phyloP scores from a whole-genome alignment of 768 basidiomycete genomes.

The Pleurotus platypus region DNA sequence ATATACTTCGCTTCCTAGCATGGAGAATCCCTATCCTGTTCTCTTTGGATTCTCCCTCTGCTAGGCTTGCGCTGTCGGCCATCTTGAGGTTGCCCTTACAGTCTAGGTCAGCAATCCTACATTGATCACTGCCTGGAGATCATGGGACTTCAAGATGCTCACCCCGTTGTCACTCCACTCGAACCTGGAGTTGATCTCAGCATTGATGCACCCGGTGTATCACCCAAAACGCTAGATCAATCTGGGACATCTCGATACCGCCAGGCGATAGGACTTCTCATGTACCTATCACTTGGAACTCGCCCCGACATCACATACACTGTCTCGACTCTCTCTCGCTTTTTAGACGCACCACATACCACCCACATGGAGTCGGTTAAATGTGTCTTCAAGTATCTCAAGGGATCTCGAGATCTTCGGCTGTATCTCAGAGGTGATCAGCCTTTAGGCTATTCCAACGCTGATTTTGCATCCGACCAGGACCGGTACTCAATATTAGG shows the following conservation, averaged over 20 bases:
- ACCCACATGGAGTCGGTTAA: constrained; percentile 22
- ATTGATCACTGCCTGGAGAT: neutral
- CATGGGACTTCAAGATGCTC: neutral
- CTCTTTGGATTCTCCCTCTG: too few relatives aligned
- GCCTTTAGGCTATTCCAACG: too few relatives aligned
- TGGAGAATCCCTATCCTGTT: too few relatives aligned
- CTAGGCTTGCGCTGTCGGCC: too few relatives aligned
- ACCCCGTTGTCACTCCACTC: neutral
- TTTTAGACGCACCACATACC: constrained; percentile 14
- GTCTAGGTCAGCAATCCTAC: neutral
- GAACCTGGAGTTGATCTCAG: neutral
- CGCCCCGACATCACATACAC: constrained; percentile 26
- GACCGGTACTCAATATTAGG: constrained; percentile 26
- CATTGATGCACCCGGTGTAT: neutral
- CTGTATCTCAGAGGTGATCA: constrained; percentile 14
- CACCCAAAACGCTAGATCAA: neutral
- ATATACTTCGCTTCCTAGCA: too few relatives aligned
- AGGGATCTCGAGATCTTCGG: constrained; percentile 13
- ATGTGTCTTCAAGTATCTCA: constrained; percentile 24
- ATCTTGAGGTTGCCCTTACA: too few relatives aligned
- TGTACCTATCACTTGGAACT: constrained; percentile 22
- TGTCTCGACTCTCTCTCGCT: constrained; percentile 18
- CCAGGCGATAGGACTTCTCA: constrained; percentile 23
- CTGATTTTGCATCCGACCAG: too few relatives aligned
- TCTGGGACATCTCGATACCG: constrained; percentile 14